Evolutionary conservation across 768 basidiomycete species (phyloP).

Genomic region (Lactarius trivialis): DNA sequence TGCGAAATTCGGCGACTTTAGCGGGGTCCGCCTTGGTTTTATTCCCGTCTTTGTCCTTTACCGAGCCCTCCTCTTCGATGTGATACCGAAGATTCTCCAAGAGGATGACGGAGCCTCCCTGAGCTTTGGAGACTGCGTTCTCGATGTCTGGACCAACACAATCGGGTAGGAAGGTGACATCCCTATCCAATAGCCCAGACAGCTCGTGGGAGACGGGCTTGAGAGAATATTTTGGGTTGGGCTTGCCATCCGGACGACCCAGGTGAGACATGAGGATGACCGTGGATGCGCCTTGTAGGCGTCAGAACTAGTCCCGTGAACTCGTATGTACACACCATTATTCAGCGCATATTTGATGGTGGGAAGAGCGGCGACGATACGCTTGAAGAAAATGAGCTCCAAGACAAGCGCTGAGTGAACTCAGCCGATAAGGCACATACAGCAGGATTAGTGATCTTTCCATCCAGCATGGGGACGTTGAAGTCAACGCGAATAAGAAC

Average conservation of each 20-base stretch:
- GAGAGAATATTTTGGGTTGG: constrained; percentile 83
- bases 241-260: constrained; percentile 92
- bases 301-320: constrained; percentile 14
- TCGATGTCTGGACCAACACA: constrained; percentile 86
- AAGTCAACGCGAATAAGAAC: constrained; percentile 95
- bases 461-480: constrained; percentile 88
- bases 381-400: constrained; percentile 40
- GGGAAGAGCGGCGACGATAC: constrained; percentile 94
- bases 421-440: constrained; percentile 42
- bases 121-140: constrained; percentile 59
- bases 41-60: constrained; percentile 87
- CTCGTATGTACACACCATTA: constrained; percentile 45
- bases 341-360: constrained; percentile 92
- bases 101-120: constrained; percentile 70
- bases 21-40: constrained; percentile 91
- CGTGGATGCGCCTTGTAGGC: constrained; percentile 57
- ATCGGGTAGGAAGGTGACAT: constrained; percentile 77
- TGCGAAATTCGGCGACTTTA: constrained; percentile 76
- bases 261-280: constrained; percentile 97
- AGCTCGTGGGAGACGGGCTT: constrained; percentile 80
- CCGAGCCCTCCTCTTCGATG: constrained; percentile 94
- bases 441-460: constrained; percentile 92
- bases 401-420: constrained; percentile 3
- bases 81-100: constrained; percentile 99
- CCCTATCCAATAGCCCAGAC: constrained; percentile 55